Evolutionary conservation across 139 green algal species (phyloP).

Genomic region (Eudorina sp.): DNA sequence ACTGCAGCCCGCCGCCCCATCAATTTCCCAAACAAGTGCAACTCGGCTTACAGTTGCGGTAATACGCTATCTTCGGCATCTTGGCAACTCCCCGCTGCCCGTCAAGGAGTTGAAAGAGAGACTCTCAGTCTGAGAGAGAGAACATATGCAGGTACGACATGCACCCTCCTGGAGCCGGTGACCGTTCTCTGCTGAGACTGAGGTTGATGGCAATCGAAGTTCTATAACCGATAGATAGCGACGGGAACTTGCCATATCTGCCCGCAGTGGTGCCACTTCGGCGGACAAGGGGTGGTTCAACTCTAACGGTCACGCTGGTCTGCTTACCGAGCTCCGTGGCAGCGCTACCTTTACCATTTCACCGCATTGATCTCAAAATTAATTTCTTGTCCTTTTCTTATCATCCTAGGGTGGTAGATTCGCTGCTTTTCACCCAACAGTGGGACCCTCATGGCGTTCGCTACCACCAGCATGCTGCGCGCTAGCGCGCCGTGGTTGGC

Average conservation of each 20-base stretch:
- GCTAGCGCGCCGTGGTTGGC: conserved; percentile 1
- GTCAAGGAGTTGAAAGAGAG: conserved; percentile 30
- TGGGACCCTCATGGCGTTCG: background rate
- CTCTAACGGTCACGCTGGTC: conserved; percentile 33
- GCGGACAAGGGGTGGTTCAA: background rate
- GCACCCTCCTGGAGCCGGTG: background rate
- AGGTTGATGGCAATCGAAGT: background rate
- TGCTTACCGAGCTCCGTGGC: too few relatives aligned
- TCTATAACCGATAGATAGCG: conserved; percentile 32
- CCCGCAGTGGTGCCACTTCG: background rate
- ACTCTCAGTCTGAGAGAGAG: background rate
- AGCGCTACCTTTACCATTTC: background rate
- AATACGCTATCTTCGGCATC: conserved; percentile 90
- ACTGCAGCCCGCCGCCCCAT: background rate
- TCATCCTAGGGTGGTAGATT: background rate
- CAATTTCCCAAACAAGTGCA: background rate
- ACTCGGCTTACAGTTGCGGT: conserved; percentile 85
- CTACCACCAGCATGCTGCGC: background rate
- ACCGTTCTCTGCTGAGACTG: background rate
- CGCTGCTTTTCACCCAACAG: background rate
- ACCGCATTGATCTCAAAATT: background rate
- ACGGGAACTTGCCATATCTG: background rate
- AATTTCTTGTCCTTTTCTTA: background rate
- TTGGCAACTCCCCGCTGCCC: conserved; percentile 44
- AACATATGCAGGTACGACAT: conserved; percentile 1